Conservation (phyloP, 805 yeast genomes). For the Pichia scutulata region DNA sequence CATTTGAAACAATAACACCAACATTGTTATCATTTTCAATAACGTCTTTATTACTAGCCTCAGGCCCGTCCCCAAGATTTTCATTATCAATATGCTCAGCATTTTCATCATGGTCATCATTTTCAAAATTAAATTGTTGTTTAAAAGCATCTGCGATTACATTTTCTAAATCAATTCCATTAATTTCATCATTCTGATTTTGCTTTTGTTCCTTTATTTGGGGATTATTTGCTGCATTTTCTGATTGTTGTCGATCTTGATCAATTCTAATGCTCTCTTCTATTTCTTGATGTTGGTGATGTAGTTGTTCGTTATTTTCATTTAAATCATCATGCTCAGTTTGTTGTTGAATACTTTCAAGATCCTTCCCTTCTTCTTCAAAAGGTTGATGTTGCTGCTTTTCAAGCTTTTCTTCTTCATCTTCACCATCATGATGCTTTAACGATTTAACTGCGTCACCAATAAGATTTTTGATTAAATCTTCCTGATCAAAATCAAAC, state of each 20-base stretch:
- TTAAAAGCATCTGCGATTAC: constrained; percentile 14
- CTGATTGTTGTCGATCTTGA: background rate
- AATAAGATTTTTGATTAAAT: constrained; percentile 5
- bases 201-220: background rate
- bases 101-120: background rate
- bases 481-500: constrained; percentile 7
- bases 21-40: background rate
- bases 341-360: background rate
- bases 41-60: too few relatives aligned
- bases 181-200: background rate
- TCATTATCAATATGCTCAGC: background rate
- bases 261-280: background rate
- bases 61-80: too few relatives aligned
- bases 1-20: background rate
- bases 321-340: background rate
- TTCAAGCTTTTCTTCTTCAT: background rate
- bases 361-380: background rate
- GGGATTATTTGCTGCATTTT: background rate
- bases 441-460: constrained; percentile 3
- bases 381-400: background rate
- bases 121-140: constrained; percentile 1
- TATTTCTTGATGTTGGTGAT: background rate
- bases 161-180: constrained; percentile 5
- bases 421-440: background rate
- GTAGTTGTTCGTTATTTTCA: background rate